These are phyloP conservation scores for Fusarium cyanostomum DNA, from an alignment of 2,329 filamentous ascomycete species.

Conservation along the genomic window DNA sequence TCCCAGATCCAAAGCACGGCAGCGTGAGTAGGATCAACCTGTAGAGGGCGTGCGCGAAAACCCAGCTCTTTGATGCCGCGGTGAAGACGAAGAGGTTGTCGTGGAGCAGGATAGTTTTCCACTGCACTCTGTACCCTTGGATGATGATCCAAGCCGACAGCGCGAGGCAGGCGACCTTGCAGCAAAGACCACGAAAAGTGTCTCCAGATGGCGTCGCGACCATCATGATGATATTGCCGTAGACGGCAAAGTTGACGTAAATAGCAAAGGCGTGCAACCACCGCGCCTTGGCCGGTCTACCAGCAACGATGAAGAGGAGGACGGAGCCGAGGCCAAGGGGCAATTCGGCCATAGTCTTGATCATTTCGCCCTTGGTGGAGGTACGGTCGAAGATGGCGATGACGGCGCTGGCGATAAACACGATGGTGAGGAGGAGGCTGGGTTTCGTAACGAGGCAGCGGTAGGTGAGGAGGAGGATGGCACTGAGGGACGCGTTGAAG, in stretches of 20 bases:
- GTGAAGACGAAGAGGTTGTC: slow-evolving; percentile 5
- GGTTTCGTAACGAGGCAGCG: background rate
- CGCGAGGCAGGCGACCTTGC: slow-evolving; percentile 1
- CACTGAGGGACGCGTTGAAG: slow-evolving; percentile 5
- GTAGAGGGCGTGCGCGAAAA: background rate
- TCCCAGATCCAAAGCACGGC: slow-evolving; percentile 3
- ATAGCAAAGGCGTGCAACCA: slow-evolving; percentile 2
- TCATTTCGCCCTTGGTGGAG: slow-evolving; percentile 2
- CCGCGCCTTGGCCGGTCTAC: background rate
- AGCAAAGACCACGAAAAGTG: slow-evolving; percentile 5
- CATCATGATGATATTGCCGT: slow-evolving; percentile 3
- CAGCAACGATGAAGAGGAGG: slow-evolving; percentile 1
- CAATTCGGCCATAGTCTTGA: slow-evolving; percentile 2
- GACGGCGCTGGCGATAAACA: background rate
- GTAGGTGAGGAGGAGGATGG: slow-evolving; percentile 2
- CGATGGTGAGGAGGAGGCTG: background rate
- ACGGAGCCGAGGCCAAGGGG: slow-evolving; percentile 1
- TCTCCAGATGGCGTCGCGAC: slow-evolving; percentile 4
- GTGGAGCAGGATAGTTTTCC: slow-evolving; percentile 1
- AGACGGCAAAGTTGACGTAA: background rate
- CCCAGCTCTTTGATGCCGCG: background rate
- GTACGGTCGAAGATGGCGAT: slow-evolving; percentile 1
- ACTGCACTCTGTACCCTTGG: slow-evolving; percentile 2
- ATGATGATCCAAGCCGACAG: slow-evolving; percentile 3
- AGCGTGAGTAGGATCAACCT: slow-evolving; percentile 1